Base-by-base conservation (phyloP, 2,329 filamentous ascomycete genomes). In the Botrytis elliptica region DNA sequence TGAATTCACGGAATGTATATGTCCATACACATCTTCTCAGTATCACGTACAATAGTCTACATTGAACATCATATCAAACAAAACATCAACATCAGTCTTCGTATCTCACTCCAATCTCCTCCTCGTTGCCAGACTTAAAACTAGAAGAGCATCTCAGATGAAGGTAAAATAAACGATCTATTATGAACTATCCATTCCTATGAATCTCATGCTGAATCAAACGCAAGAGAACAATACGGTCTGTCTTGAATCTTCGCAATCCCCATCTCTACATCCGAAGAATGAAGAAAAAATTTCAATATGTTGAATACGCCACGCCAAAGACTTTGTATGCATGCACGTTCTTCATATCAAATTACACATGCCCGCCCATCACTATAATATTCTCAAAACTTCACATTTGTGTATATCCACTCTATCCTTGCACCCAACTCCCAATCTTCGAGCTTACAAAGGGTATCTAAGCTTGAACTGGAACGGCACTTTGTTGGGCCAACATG, bases 401-500 rank as follows among this genome's bases (percentile, higher is more conserved):
- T 20, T 3, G 29, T 38, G 44, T n/a, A 52, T 52, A 49, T 38
- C 36, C 25, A 22, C 36, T 66, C 29, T 22, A 57, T 12, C 22
- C 38, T 20, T 55, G 49, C 36, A 29, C 52, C 57, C 46, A 8
- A 36, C 38, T 62, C n/a, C 18, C 63, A n/a, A 66, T 40, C 22
- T 20, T 29, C 10, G 44, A 70, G 20, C 55, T 55, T 52, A 9
- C 20, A 25, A 22, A 55, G 22, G 22, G 36, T 57, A 68, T 49
- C 59, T 71, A 71, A 52, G 69, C 69, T 57, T 68, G 66, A 42
- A 38, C 55, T n/a, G 64, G 59, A 36, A 36, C 38, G 20, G 57
- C 57, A 52, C 70, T 76, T 73, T 80, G 75, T 67, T 81, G 79
- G 59, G 71, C 76, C 72, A 95, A 90, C 79, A 97, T 83, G 86